Evolutionary conservation across 768 basidiomycete genomes (phyloP), one percentile per base, ranked within the genome.

Genomic region (Trametes cingulata): DNA sequence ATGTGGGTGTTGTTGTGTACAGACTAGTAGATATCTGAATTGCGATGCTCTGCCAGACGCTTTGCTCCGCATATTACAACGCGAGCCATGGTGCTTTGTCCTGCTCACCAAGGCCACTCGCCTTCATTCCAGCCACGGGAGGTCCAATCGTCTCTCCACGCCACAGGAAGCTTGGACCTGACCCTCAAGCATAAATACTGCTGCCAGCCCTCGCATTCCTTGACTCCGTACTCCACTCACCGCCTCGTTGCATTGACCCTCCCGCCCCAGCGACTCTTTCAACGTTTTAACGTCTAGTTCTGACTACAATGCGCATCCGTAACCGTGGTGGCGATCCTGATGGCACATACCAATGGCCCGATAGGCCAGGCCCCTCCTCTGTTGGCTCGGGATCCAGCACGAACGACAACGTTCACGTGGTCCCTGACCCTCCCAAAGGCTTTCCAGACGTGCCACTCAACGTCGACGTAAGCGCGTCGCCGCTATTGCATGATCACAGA

Each of bases 401-500:
- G n/a, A 2, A 20, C 35, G 29, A 15, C 25, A 19, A 25, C 25
- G 25, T 40, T 3, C n/a, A 27, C 10, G 6, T n/a, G n/a, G n/a
- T 46, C 35, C 37, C 50, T 8, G 54, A 35, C 13, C 45, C 48
- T 29, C 58, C 39, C 12, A 51, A 42, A 17, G 29, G 19, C 17
- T n/a, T 61, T 9, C 60, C 54, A 1, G 60, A 61, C 37, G 60
- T 61, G 24, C 60, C 60, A 1, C 49, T 61, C 10, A 56, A 61
- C 20, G 40, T 40, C 2, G 49, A 61, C 36, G 60, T 56, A n/a
- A 45, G 54, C 40, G 24, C 45, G 39, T 13, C n/a, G 14, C 39
- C 6, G 5, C 19, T 13, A 1, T 24, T 24, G 22, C 1, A 13
- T 1, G 8, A 35, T 20, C 4, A 10, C 2, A 3, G 27, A 6